Evolutionary conservation across 2,329 filamentous ascomycete genomes (phyloP), one percentile per base, ranked within the genome.

Genomic region (Colletotrichum scovillei): DNA sequence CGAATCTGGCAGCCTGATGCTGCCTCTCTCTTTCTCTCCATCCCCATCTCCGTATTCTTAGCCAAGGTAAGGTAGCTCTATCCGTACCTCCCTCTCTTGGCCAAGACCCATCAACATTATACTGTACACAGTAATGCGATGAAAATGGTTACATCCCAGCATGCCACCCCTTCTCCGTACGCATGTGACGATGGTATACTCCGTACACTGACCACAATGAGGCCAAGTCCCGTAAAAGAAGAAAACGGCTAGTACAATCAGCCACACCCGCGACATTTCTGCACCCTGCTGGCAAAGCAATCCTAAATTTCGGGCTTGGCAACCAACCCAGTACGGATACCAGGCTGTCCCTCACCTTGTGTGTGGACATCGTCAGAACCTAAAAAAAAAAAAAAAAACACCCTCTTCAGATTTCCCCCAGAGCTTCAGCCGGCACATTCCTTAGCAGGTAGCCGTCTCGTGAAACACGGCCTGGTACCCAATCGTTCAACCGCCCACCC

Each of bases 291-390:
- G 60, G 60, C 60, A 30, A 63, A 63, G 60, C 42, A 63, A 22
- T 24, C 32, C 2, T 24, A 9, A 71, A 56, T 24, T 16, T 26
- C 38, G 24, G 63, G n/a, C 63, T 71, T 56, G 56, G 46, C n/a
- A 16, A 30, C 56, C 42, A n/a, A 49, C 42, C 19, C 19, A 49
- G 16, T 49, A 42, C 38, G 38, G 14, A 42, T 32, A 32, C 9
- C 42, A 68, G 22, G 42, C 42, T 22, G 42, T 19, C 42, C 14
- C 12, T 14, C 58, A 26, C 30, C 12, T 28, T 22, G 38, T 46
- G n/a, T 57, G 38, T 63, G 42, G 38, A 19, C 30, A 69, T 59
- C 42, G 69, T 72, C 58, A 72, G 69, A 72, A 72, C 69, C 35
- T 63, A 69, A 72, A 72, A 63, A 52, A 42, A 16, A 42, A 5